Base-by-base conservation (phyloP, 352 stramenopile genomes). In the Thraustotheca clavata region DNA sequence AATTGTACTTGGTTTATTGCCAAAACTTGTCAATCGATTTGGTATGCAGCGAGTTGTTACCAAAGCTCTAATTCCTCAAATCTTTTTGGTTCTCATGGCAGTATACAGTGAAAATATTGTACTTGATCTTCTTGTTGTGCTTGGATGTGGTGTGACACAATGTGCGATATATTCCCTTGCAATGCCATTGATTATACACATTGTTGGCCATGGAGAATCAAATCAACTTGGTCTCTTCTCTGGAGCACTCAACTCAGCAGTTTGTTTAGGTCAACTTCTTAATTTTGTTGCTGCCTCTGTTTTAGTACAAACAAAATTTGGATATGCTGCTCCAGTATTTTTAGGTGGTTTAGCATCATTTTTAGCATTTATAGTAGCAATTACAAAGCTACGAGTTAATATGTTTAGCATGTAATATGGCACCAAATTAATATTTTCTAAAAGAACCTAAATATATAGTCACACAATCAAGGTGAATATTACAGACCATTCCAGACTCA, bases 221-320 rank as follows among this genome's bases (percentile, higher is more conserved):
- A 59, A 73, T 2, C 71, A 83, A 3, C 71, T 89, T 32, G 82
- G 82, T 20, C 83, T 91, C 70, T 88, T 84, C 50, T 77, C 87
- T 9, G 80, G 82, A 1, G 79, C 82, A 4, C 71, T 89, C 26
- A 89, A 89, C 69, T 89, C 80, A 38, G 77, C 82, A 43, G 87
- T 86, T 60, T 89, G 80, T 66, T 32, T 87, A 1, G 79, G 80
- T 5, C 82, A 91, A 32, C 49, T 91, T 31, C 68, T 89, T 35
- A 91, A 91, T 68, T 91, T 88, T 50, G 60, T 76, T 20, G 55
- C 86, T 26, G 79, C 76, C 2, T 71, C 79, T 35, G 77, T 67
- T 16, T 54, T 91, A 1, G 80, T 89, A 33, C 74, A 83, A 34
- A 87, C 82, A 1, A 74, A 76, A 48, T 61, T 89, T 20, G 80